phyloP scores from a whole-genome alignment of 805 yeast genomes.

The Isabelozyma pseudorhagii region DNA sequence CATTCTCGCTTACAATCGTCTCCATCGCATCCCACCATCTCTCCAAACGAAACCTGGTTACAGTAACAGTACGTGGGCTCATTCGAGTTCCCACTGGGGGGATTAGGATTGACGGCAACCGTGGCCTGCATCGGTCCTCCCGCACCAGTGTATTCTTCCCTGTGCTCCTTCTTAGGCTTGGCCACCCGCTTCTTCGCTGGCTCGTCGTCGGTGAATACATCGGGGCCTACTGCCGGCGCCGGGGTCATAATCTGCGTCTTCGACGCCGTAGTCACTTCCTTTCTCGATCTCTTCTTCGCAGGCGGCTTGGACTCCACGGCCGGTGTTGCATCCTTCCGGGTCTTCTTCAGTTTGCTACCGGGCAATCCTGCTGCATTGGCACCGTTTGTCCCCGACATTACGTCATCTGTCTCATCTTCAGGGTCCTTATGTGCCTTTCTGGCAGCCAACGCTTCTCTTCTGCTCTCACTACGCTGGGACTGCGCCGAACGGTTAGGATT shows the following conservation, averaged over 20 bases:
- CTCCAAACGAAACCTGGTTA: conserved; percentile 95
- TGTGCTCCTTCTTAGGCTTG: conserved; percentile 13
- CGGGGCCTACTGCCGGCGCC: background rate
- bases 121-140: background rate
- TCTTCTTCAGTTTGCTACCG: conserved; percentile 7
- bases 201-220: background rate
- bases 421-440: conserved; percentile 56
- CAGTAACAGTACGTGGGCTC: conserved; percentile 96
- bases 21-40: conserved; percentile 99
- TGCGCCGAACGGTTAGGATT: conserved; percentile 55
- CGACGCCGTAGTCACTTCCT: conserved; percentile 3
- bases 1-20: conserved; percentile 88
- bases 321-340: conserved; percentile 11
- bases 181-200: background rate
- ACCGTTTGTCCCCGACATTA: background rate
- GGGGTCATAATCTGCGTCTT: background rate
- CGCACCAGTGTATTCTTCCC: conserved; percentile 10
- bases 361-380: background rate
- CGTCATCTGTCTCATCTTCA: conserved; percentile 18
- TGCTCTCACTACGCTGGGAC: conserved; percentile 73
- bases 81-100: conserved; percentile 2
- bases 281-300: conserved; percentile 11
- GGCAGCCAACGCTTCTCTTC: conserved; percentile 93
- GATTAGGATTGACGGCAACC: background rate
- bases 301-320: conserved; percentile 1